Conservation (phyloP, 2,329 filamentous ascomycete species). For the Leptoxyphium fumago region DNA sequence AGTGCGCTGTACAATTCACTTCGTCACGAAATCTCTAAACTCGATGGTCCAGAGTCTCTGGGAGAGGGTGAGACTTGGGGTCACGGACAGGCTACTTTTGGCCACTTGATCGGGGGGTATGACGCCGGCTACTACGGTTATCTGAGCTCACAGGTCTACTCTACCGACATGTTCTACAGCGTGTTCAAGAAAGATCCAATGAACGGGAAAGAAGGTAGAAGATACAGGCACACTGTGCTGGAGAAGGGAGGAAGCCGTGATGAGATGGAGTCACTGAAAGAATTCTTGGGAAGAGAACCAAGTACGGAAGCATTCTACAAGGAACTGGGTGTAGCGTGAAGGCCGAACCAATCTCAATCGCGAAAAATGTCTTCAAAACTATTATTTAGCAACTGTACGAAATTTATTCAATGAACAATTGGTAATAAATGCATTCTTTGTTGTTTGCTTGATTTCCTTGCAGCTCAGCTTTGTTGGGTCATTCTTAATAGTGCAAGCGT, state of each 20-base stretch:
- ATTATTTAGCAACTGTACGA: too few relatives aligned
- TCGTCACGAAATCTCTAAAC: slow-evolving; percentile 53
- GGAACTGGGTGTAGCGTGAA: slow-evolving; percentile 45
- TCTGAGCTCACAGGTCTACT: slow-evolving; percentile 61
- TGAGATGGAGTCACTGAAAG: slow-evolving; percentile 65
- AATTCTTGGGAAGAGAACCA: slow-evolving; percentile 64
- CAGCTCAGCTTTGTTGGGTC: too few relatives aligned
- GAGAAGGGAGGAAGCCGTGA: slow-evolving; percentile 66
- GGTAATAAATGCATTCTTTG: too few relatives aligned
- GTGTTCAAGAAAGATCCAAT: slow-evolving; percentile 68
- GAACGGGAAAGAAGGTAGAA: slow-evolving; percentile 56
- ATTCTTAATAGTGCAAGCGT: too few relatives aligned
- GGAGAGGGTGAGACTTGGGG: slow-evolving; percentile 48
- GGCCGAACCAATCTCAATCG: too few relatives aligned
- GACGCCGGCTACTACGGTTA: slow-evolving; percentile 68
- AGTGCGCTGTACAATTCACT: slow-evolving; percentile 58
- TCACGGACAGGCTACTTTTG: slow-evolving; percentile 65
- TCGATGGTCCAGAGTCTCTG: slow-evolving; percentile 58
- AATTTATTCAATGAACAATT: too few relatives aligned
- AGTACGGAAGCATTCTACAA: slow-evolving; percentile 67
- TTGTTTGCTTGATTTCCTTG: too few relatives aligned
- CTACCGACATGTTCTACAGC: slow-evolving; percentile 71
- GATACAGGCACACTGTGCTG: slow-evolving; percentile 65
- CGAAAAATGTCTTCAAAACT: too few relatives aligned
- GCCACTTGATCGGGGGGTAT: slow-evolving; percentile 71